Conservation (phyloP, 768 basidiomycete genomes). For the Polyporus arcularius region DNA sequence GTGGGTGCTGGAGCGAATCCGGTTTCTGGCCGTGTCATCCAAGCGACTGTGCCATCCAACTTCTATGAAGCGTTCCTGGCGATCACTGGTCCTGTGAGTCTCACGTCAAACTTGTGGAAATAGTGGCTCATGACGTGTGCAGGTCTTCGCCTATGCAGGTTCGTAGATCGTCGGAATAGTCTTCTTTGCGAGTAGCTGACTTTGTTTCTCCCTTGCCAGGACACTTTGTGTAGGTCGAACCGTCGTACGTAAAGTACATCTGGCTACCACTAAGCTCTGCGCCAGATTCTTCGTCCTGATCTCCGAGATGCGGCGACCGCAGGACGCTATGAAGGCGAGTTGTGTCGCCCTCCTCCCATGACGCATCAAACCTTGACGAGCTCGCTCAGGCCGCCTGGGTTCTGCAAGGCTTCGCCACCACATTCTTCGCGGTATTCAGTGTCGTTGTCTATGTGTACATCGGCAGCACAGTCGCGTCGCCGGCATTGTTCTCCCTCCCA, state of each 20-base stretch:
- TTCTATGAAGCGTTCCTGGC: constrained; percentile 55
- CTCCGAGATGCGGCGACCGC: constrained; percentile 53
- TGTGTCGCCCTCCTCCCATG: too few species aligned
- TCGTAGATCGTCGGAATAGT: too few species aligned
- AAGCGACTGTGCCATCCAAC: constrained; percentile 37
- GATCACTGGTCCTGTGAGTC: constrained; percentile 51
- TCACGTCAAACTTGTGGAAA: not conserved
- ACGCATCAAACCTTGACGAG: too few species aligned
- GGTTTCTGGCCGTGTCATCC: constrained; percentile 40
- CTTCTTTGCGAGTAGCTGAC: too few species aligned
- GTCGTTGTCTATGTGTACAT: constrained; percentile 45
- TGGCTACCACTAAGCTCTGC: not conserved
- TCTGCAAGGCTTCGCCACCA: constrained; percentile 53
- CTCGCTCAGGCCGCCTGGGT: constrained; percentile 48
- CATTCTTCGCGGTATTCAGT: constrained; percentile 49
- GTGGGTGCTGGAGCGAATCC: constrained; percentile 50
- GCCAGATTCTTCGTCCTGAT: constrained; percentile 57
- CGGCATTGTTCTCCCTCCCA: constrained; percentile 48
- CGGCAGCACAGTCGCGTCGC: constrained; percentile 48
- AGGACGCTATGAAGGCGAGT: constrained; percentile 56
- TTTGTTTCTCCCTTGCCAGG: constrained; percentile 29
- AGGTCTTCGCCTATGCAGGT: constrained; percentile 49
- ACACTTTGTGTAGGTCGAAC: constrained; percentile 48
- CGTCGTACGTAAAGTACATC: too few species aligned
- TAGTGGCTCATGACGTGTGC: not conserved